Evolutionary conservation across 1,139 yeast genomes (phyloP).

Genomic region (Yamadazyma atmosphaerica): DNA sequence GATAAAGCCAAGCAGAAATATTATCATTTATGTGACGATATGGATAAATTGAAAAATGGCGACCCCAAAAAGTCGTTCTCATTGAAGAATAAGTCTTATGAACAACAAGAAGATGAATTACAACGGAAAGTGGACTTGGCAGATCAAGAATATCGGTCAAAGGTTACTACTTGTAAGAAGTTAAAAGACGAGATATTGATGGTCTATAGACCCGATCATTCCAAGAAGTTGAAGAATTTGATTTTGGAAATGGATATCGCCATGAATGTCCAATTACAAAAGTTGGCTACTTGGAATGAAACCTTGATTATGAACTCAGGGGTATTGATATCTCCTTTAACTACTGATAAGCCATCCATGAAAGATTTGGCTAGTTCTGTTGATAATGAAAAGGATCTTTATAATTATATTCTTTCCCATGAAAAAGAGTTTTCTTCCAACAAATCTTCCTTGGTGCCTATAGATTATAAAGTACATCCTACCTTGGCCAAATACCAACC

Average conservation of each 20-base stretch:
- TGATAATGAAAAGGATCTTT: conserved; percentile 81
- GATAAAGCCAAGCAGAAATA: conserved; percentile 88
- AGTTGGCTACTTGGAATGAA: conserved; percentile 86
- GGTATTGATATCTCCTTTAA: conserved; percentile 74
- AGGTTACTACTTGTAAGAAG: conserved; percentile 71
- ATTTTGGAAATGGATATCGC: conserved; percentile 89
- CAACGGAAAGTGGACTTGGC: conserved; percentile 78
- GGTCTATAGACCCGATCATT: conserved; percentile 75
- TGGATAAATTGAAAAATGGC: conserved; percentile 75
- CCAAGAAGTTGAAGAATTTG: conserved; percentile 71
- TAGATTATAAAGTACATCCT: conserved; percentile 79
- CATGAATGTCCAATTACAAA: conserved; percentile 80
- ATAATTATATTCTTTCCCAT: conserved; percentile 59
- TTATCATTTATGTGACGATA: conserved; percentile 77
- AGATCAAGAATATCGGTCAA: conserved; percentile 80
- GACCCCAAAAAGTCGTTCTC: conserved; percentile 88
- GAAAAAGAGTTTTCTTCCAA: conserved; percentile 32
- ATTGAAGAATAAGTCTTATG: conserved; percentile 72
- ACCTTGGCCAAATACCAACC: conserved; percentile 47
- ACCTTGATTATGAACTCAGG: conserved; percentile 83
- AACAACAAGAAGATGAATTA: conserved; percentile 91
- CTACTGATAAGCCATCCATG: conserved; percentile 61
- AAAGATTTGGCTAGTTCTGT: conserved; percentile 71
- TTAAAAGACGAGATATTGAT: conserved; percentile 71
- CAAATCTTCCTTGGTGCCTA: conserved; percentile 51